Evolutionary conservation across 345 rosid species (phyloP).

Genomic region (Pugionium dolabratum): DNA sequence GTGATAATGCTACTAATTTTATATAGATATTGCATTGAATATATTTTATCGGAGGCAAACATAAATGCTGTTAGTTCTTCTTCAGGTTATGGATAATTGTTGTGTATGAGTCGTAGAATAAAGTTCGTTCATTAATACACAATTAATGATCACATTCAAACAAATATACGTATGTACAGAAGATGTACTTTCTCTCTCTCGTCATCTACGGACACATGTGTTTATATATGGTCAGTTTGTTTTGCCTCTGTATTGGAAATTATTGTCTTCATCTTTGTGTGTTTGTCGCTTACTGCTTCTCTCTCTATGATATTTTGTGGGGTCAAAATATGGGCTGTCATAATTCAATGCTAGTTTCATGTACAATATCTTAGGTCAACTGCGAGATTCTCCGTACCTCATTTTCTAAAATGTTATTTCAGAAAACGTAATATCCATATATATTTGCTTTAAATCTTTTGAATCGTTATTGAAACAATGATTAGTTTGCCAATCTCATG

Average conservation of each 20-base stretch:
- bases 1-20: slow-evolving; percentile 12
- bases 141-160: slow-evolving; percentile 27
- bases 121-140: slow-evolving; percentile 15
- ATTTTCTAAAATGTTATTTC: not conserved
- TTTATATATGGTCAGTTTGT: slow-evolving; percentile 43
- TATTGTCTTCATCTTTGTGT: slow-evolving; percentile 37
- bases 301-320: slow-evolving; percentile 33
- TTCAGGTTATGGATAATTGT: slow-evolving; percentile 22
- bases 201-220: slow-evolving; percentile 36
- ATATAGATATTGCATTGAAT: slow-evolving; percentile 14
- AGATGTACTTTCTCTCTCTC: slow-evolving; percentile 20
- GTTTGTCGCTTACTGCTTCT: slow-evolving; percentile 33
- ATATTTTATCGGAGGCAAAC: slow-evolving; percentile 33
- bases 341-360: slow-evolving; percentile 35
- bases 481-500: slow-evolving; percentile 9
- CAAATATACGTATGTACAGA: slow-evolving; percentile 21
- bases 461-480: not conserved
- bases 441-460: too few relatives aligned
- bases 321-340: slow-evolving; percentile 32
- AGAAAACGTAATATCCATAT: too few relatives aligned
- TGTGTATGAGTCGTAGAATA: not conserved
- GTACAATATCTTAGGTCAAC: slow-evolving; percentile 35
- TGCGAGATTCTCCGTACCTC: slow-evolving; percentile 34
- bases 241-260: slow-evolving; percentile 32
- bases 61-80: slow-evolving; percentile 54